These are phyloP conservation scores for Phytophthora syringae DNA, from an alignment of 352 stramenopile genomes.

Conservation along the genomic window DNA sequence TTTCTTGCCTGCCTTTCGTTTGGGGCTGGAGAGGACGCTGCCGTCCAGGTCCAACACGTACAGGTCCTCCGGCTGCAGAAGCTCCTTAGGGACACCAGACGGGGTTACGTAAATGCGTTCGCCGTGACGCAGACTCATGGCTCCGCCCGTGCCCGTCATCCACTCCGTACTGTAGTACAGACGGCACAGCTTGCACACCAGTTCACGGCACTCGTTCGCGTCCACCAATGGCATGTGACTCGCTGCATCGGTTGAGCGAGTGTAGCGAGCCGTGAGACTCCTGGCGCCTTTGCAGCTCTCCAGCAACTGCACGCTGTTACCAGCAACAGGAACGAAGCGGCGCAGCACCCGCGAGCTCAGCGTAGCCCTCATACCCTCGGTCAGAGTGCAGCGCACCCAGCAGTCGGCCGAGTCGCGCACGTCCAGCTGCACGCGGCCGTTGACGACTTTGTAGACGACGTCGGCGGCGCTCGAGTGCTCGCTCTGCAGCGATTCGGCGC, in stretches of 20 bases:
- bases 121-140: slow-evolving; percentile 92
- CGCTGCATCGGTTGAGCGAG: slow-evolving; percentile 48
- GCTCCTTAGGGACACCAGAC: slow-evolving; percentile 96
- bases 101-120: slow-evolving; percentile 96
- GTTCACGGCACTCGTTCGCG: slow-evolving; percentile 51
- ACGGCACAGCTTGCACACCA: slow-evolving; percentile 79
- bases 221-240: slow-evolving; percentile 45
- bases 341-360: slow-evolving; percentile 40
- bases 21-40: slow-evolving; percentile 72
- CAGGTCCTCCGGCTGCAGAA: slow-evolving; percentile 94
- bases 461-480: slow-evolving; percentile 55
- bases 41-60: slow-evolving; percentile 93
- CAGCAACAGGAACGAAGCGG: slow-evolving; percentile 47
- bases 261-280: slow-evolving; percentile 44
- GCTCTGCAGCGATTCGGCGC: slow-evolving; percentile 33
- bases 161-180: slow-evolving; percentile 87
- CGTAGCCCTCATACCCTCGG: slow-evolving; percentile 40
- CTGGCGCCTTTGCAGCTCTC: slow-evolving; percentile 1
- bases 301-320: slow-evolving; percentile 29
- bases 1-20: slow-evolving; percentile 48
- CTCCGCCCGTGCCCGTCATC: slow-evolving; percentile 95
- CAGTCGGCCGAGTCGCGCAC: slow-evolving; percentile 74
- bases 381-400: slow-evolving; percentile 68
- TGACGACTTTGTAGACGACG: slow-evolving; percentile 45
- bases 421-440: slow-evolving; percentile 61